A percentile compares a stretch with the other conserved stretches of the same genome.
phyloP scores from a whole-genome alignment of 495 filamentous ascomycete genomes.

The Oleoguttula mirabilis region DNA sequence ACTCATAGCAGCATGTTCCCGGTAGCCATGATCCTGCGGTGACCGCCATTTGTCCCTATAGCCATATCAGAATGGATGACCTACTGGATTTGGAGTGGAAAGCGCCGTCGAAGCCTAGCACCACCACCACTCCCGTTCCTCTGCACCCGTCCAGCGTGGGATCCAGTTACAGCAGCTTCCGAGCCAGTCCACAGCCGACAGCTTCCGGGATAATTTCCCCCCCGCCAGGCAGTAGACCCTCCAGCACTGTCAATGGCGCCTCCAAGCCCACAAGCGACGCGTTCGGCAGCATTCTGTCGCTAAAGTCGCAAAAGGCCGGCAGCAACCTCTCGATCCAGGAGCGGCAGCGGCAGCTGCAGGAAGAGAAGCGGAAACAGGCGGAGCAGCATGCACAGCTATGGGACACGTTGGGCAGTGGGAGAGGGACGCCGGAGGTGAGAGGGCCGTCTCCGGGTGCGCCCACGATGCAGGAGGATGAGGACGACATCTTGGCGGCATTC shows the following conservation, averaged over 20 bases:
- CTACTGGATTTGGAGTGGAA: slow-evolving; percentile 18
- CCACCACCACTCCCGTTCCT: not conserved
- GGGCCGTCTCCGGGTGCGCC: slow-evolving; percentile 10
- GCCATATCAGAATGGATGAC: slow-evolving; percentile 21
- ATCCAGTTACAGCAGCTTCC: slow-evolving; percentile 13
- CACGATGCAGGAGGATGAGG: slow-evolving; percentile 33
- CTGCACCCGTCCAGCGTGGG: slow-evolving; percentile 5
- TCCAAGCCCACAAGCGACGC: slow-evolving; percentile 59
- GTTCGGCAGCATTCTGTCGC: slow-evolving; percentile 79
- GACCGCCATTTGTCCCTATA: no score
- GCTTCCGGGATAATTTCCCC: slow-evolving; percentile 51
- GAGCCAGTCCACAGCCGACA: slow-evolving; percentile 17
- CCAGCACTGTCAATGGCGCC: slow-evolving; percentile 34
- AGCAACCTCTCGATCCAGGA: slow-evolving; percentile 70
- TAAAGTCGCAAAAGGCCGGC: slow-evolving; percentile 49
- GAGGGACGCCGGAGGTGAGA: slow-evolving; percentile 32
- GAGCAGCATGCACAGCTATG: slow-evolving; percentile 61
- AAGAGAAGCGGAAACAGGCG: slow-evolving; percentile 63
- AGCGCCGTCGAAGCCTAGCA: slow-evolving; percentile 9
- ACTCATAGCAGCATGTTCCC: no score
- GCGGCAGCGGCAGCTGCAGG: slow-evolving; percentile 68
- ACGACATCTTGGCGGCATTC: slow-evolving; percentile 54
- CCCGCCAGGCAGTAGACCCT: slow-evolving; percentile 29
- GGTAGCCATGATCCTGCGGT: no score
- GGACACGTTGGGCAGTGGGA: slow-evolving; percentile 50